Percentiles rank a stretch among this genome's conserved stretches.
Evolutionary conservation across 108 stramenopile species (phyloP).

Genomic region (Pseudonitzschia delicatissima): DNA sequence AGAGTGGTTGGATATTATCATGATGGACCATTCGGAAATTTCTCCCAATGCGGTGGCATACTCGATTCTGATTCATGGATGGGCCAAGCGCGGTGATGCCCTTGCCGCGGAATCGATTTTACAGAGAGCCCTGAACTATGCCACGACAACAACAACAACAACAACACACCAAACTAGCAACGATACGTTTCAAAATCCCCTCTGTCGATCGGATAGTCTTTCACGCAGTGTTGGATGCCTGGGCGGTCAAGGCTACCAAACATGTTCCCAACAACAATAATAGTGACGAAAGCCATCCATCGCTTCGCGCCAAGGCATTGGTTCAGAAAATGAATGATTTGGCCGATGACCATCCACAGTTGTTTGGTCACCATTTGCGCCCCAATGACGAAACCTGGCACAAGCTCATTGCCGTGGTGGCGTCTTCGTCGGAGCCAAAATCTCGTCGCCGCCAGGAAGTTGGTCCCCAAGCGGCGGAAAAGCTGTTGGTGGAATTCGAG

Average conservation of each 20-base stretch:
- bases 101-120: background rate
- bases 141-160: background rate
- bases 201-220: conserved; percentile 4
- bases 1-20: conserved; percentile 23
- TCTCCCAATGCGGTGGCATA: conserved; percentile 10
- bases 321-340: conserved; percentile 4
- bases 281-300: background rate
- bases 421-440: background rate
- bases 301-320: background rate
- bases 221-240: conserved; percentile 11
- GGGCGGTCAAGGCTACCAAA: background rate
- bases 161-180: background rate
- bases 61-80: background rate
- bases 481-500: conserved; percentile 12
- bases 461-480: conserved; percentile 18
- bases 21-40: background rate
- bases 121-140: background rate
- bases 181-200: too few relatives aligned
- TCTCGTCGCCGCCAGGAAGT: background rate
- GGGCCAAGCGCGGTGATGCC: background rate
- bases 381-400: conserved; percentile 7
- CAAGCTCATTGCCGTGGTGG: background rate
- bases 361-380: background rate
- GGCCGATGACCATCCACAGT: background rate
- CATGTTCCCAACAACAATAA: background rate